Percentiles rank a stretch among this genome's conserved stretches.
These are phyloP conservation scores for Hebeloma cylindrosporum DNA, from an alignment of 768 basidiomycete genomes.

Conservation along the genomic window DNA sequence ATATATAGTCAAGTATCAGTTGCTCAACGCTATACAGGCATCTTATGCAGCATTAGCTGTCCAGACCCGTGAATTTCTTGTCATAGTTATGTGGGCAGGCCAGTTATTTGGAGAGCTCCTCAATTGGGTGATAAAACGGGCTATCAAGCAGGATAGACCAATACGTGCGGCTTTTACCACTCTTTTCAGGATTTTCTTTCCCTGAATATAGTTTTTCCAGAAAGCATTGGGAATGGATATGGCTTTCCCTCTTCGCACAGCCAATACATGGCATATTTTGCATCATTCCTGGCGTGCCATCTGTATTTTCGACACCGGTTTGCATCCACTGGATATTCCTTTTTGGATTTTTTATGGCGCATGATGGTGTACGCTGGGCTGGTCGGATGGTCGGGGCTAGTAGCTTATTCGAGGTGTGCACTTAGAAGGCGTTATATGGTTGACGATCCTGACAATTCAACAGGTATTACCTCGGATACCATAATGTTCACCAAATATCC, in stretches of 20 bases:
- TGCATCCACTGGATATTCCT: conserved; percentile 13
- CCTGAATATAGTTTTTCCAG: conserved; percentile 29
- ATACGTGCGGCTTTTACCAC: conserved; percentile 41
- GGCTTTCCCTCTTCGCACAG: conserved; percentile 89
- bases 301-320: conserved; percentile 67
- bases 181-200: background rate
- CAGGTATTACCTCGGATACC: conserved; percentile 74
- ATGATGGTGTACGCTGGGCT: conserved; percentile 48
- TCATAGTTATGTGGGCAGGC: conserved; percentile 83
- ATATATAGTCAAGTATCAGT: background rate
- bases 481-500: conserved; percentile 66
- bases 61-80: conserved; percentile 74
- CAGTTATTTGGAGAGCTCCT: conserved; percentile 71
- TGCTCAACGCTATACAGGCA: conserved; percentile 44
- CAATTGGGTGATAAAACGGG: conserved; percentile 67
- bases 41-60: conserved; percentile 76
- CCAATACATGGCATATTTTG: conserved; percentile 89
- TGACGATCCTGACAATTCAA: background rate
- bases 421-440: background rate
- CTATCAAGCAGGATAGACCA: conserved; percentile 70
- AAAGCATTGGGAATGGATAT: conserved; percentile 66
- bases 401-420: conserved; percentile 77
- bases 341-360: conserved; percentile 56
- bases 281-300: conserved; percentile 74
- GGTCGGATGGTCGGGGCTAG: conserved; percentile 55